A percentile compares a stretch with the other conserved stretches of the same genome.
Conservation (phyloP, 495 filamentous ascomycete species). For the Cercophora sp. region DNA sequence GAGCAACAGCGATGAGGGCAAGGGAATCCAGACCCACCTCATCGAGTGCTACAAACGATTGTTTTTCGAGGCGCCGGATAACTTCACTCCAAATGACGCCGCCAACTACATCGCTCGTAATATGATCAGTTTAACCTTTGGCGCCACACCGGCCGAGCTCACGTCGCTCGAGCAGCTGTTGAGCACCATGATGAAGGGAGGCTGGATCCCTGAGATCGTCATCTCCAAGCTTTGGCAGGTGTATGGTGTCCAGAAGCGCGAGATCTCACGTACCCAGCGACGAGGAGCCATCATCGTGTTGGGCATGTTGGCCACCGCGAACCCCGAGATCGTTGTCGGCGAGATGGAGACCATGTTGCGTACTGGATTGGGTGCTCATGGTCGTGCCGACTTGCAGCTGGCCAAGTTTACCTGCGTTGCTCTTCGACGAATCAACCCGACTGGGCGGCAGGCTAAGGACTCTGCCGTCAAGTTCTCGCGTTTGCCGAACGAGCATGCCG, state of each 20-base stretch:
- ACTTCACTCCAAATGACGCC: slow-evolving; percentile 81
- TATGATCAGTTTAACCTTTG: slow-evolving; percentile 98
- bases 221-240: slow-evolving; percentile 95
- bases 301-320: slow-evolving; percentile 92
- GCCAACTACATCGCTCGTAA: slow-evolving; percentile 96
- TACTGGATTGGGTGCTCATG: slow-evolving; percentile 79
- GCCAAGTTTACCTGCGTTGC: slow-evolving; percentile 95
- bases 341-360: slow-evolving; percentile 92
- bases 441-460: slow-evolving; percentile 72
- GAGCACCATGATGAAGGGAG: slow-evolving; percentile 95
- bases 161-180: slow-evolving; percentile 93
- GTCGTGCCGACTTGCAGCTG: slow-evolving; percentile 76
- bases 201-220: slow-evolving; percentile 79
- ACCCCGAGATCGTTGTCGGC: slow-evolving; percentile 84
- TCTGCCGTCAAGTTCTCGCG: slow-evolving; percentile 63
- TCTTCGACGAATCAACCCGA: slow-evolving; percentile 82
- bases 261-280: slow-evolving; percentile 89
- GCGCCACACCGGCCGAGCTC: slow-evolving; percentile 86
- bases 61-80: slow-evolving; percentile 90
- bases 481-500: slow-evolving; percentile 86
- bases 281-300: slow-evolving; percentile 93
- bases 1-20: slow-evolving; percentile 97
- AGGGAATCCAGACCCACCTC: slow-evolving; percentile 93
- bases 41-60: slow-evolving; percentile 95
- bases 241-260: slow-evolving; percentile 87